phyloP scores from a whole-genome alignment of 306 rosid species.

The Herpetospermum pedunculosum region DNA sequence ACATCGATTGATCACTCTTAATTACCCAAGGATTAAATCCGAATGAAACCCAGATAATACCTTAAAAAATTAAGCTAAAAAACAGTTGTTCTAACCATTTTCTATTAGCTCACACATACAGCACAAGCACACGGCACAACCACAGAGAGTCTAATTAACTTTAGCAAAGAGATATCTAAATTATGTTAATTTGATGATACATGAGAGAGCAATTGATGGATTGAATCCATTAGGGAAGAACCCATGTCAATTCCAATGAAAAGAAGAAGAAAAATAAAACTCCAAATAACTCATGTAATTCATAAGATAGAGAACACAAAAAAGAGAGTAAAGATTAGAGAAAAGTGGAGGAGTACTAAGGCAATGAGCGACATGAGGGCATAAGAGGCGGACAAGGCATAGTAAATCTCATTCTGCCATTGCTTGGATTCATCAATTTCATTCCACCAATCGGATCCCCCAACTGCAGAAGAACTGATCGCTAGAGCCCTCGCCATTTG shows the following conservation, averaged over 20 bases:
- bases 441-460: constrained; percentile 26
- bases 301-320: neutral
- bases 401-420: constrained; percentile 29
- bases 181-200: neutral
- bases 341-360: constrained; percentile 24
- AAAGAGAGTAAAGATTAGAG: neutral
- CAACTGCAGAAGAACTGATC: constrained; percentile 19
- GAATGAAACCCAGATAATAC: neutral
- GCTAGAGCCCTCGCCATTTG: neutral
- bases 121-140: neutral
- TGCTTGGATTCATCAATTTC: constrained; percentile 19
- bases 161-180: too few species aligned
- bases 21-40: neutral
- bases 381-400: constrained; percentile 32
- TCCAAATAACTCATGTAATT: neutral
- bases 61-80: neutral
- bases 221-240: neutral
- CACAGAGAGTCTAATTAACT: neutral
- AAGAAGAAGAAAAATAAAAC: neutral
- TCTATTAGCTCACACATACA: neutral
- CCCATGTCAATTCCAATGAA: neutral
- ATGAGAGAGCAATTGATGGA: neutral
- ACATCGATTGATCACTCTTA: neutral
- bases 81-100: neutral
- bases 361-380: constrained; percentile 44